A percentile compares a stretch with the other conserved stretches of the same genome.
Conservation (phyloP, 805 yeast species). For the Brettanomyces anomalus region DNA sequence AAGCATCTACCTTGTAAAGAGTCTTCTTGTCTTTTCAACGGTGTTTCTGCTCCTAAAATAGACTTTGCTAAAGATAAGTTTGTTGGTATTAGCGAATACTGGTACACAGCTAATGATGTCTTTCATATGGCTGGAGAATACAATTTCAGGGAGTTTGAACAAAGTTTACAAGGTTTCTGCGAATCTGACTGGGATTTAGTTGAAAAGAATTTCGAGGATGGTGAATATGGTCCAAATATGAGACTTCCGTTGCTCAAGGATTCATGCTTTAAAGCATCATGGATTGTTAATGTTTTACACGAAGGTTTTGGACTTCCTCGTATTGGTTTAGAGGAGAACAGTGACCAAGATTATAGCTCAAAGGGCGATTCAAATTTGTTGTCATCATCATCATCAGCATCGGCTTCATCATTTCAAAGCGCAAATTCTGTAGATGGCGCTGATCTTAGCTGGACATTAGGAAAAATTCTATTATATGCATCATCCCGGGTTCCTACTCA, state of each 20-base stretch:
- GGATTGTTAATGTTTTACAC: constrained; percentile 85
- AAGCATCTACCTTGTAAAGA: constrained; percentile 78
- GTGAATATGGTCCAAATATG: constrained; percentile 49
- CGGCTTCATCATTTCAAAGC: constrained; percentile 60
- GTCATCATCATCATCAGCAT: constrained; percentile 22
- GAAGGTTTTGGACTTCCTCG: constrained; percentile 90
- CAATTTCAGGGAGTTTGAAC: constrained; percentile 61
- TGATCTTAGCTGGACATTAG: constrained; percentile 93
- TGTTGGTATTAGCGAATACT: constrained; percentile 91
- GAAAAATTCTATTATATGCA: constrained; percentile 76
- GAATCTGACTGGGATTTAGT: constrained; percentile 60
- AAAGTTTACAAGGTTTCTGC: constrained; percentile 63
- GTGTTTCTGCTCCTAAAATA: constrained; percentile 86
- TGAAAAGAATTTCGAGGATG: constrained; percentile 37
- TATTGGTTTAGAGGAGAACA: constrained; percentile 40
- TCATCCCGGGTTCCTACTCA: constrained; percentile 48
- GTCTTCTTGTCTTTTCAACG: constrained; percentile 88
- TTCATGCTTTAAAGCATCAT: constrained; percentile 90
- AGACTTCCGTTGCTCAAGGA: constrained; percentile 49
- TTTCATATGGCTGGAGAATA: constrained; percentile 86
- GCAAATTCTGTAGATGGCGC: constrained; percentile 73
- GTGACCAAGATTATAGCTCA: constrained; percentile 2
- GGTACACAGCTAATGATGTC: constrained; percentile 94
- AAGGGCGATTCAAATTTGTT: constrained; percentile 15
- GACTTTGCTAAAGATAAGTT: constrained; percentile 74